Evolutionary conservation across 495 filamentous ascomycete species (phyloP), one percentile per base, ranked within the genome.

Genomic region (Jackrogersella minutella): DNA sequence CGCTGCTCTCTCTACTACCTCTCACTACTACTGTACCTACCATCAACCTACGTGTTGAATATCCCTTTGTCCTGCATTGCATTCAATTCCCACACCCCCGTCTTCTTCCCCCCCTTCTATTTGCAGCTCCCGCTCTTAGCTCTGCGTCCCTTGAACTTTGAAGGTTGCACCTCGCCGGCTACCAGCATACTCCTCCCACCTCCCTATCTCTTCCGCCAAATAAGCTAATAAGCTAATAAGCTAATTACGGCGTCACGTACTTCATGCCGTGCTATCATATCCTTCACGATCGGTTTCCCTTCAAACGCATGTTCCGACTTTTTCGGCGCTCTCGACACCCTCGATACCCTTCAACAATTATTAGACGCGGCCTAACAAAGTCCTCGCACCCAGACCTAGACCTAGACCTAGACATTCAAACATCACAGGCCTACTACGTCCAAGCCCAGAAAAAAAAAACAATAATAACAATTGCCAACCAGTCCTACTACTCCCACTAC

Each of bases 11-110:
- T n/a, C n/a, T n/a, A n/a, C n/a, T n/a, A n/a, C n/a, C n/a, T n/a
- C n/a, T n/a, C n/a, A n/a, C n/a, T 41, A 41, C 39, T 41, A 30
- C 7, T 7, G 7, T n/a, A 7, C 26, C 26, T 30, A 30, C 26
- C 26, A 30, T 30, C 26, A n/a, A 57, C 19, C 24, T 36, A 57
- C 53, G 40, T 46, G 28, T 57, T 44, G 28, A 17, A 53, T 57
- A 62, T 65, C 66, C 66, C 66, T 69, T 69, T 69, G 66, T 65
- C 66, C 37, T 61, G 60, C 66, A 57, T 69, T 58, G 11, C 64
- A 43, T 67, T 62, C 61, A 33, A 58, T 61, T 60, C 58, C 66
- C 54, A 53, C 24, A 17, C 57, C 63, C 57, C 56, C 41, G 21
- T 50, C 58, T 57, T 28, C 34, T 14, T 69, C 24, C 66, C 60